Evolutionary conservation across 352 stramenopile genomes (phyloP).

Genomic region (Phytophthora lateralis): DNA sequence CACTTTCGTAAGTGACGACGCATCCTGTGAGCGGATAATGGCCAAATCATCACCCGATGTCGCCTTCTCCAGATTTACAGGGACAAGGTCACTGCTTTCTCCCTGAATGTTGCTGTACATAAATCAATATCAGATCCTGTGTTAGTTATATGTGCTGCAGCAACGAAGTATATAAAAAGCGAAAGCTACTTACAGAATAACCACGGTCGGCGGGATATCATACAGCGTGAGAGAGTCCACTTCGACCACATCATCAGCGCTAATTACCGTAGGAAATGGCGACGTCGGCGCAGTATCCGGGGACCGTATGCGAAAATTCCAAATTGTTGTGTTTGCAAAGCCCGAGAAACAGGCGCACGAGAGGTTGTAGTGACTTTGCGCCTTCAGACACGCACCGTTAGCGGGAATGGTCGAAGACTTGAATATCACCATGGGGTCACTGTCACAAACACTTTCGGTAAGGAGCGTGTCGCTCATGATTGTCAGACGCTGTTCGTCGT

Average conservation of each 20-base stretch:
- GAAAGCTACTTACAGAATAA: conserved; percentile 26
- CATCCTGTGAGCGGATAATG: conserved; percentile 30
- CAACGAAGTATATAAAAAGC: background rate
- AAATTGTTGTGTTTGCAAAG: conserved; percentile 35
- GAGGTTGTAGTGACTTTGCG: conserved; percentile 43
- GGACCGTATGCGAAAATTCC: conserved; percentile 37
- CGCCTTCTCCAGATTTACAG: conserved; percentile 29
- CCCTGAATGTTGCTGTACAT: conserved; percentile 35
- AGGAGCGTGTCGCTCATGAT: conserved; percentile 39
- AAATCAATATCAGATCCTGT: background rate
- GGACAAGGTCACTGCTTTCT: conserved; percentile 19
- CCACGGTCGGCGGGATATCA: conserved; percentile 25
- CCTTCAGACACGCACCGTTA: conserved; percentile 42
- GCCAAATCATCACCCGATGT: conserved; percentile 18
- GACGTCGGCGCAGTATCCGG: conserved; percentile 15
- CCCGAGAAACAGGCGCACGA: conserved; percentile 51
- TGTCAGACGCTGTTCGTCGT: conserved; percentile 38
- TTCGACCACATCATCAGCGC: conserved; percentile 9
- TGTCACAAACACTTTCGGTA: conserved; percentile 42
- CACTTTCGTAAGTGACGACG: conserved; percentile 30
- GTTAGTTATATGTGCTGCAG: background rate
- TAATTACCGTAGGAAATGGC: conserved; percentile 23
- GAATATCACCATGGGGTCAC: conserved; percentile 42
- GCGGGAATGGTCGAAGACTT: conserved; percentile 30
- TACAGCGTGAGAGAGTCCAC: conserved; percentile 41